phyloP scores from a whole-genome alignment of 306 rosid species.

The Cyclanthera cordifolia region DNA sequence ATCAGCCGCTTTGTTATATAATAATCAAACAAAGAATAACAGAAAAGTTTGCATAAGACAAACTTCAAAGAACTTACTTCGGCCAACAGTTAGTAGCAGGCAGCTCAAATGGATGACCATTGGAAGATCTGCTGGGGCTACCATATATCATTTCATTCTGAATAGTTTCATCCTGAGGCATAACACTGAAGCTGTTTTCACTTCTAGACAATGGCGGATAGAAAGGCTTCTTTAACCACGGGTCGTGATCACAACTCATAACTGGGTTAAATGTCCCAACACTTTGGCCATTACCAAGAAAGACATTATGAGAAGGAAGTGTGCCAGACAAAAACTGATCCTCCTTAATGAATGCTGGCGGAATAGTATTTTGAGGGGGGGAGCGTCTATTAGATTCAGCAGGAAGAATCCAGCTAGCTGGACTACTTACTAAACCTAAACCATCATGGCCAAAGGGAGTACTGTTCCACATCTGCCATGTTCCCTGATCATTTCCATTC shows the following conservation, averaged over 20 bases:
- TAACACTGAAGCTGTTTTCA: conserved; percentile 28
- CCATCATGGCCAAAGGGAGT: conserved; percentile 89
- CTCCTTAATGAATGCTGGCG: conserved; percentile 66
- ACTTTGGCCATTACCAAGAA: conserved; percentile 63
- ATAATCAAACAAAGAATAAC: not conserved
- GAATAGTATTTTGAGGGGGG: conserved; percentile 69
- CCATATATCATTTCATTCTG: conserved; percentile 57
- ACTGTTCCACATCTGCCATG: conserved; percentile 97
- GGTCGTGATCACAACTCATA: conserved; percentile 52
- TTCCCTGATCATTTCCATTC: conserved; percentile 51
- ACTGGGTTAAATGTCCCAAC: conserved; percentile 55
- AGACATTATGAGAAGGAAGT: conserved; percentile 51
- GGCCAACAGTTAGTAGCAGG: conserved; percentile 61
- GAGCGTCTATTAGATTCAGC: conserved; percentile 43
- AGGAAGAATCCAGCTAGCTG: conserved; percentile 69
- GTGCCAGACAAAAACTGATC: conserved; percentile 46
- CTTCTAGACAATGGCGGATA: conserved; percentile 66
- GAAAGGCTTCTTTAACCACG: conserved; percentile 56
- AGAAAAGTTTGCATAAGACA: not conserved
- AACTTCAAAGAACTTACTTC: conserved; percentile 44
- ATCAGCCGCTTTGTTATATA: not conserved
- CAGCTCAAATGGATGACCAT: conserved; percentile 46
- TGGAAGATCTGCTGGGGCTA: conserved; percentile 46
- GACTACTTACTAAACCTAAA: conserved; percentile 71
- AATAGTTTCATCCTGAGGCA: conserved; percentile 44